Conservation (phyloP, 192 early-diverging fungal species). For the Backusella morwellensis region DNA sequence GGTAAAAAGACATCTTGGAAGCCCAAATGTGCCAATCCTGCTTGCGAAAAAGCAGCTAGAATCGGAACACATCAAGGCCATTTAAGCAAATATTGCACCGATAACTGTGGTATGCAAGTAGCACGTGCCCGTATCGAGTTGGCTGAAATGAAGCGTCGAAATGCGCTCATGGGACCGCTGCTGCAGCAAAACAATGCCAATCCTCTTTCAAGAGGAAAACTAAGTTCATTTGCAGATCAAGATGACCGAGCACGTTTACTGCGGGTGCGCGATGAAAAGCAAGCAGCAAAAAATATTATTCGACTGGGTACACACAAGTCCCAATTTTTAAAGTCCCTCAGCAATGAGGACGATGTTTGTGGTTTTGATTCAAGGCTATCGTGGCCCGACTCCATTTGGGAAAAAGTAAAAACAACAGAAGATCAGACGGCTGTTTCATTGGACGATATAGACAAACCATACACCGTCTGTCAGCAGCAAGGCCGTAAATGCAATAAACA, state of each 20-base stretch:
- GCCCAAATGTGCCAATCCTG: slow-evolving; percentile 40
- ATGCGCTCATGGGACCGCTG: not conserved
- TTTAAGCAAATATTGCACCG: slow-evolving; percentile 49
- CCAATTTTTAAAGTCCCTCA: slow-evolving; percentile 13
- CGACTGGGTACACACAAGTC: slow-evolving; percentile 1
- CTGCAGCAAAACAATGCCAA: slow-evolving; percentile 10
- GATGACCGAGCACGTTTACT: slow-evolving; percentile 44
- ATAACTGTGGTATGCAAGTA: slow-evolving; percentile 46
- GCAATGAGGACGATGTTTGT: slow-evolving; percentile 32
- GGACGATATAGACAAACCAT: not conserved
- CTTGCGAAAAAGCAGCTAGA: slow-evolving; percentile 40
- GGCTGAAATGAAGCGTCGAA: slow-evolving; percentile 32
- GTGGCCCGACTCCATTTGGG: slow-evolving; percentile 38
- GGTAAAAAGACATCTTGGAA: slow-evolving; percentile 44
- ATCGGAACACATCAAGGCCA: slow-evolving; percentile 19
- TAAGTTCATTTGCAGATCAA: slow-evolving; percentile 40
- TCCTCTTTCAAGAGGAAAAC: slow-evolving; percentile 31
- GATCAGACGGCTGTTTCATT: slow-evolving; percentile 6
- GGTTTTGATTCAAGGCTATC: slow-evolving; percentile 48
- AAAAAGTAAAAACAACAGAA: slow-evolving; percentile 15
- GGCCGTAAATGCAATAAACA: slow-evolving; percentile 44
- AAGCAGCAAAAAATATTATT: slow-evolving; percentile 12
- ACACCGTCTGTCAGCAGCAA: slow-evolving; percentile 34
- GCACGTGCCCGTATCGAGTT: slow-evolving; percentile 39
- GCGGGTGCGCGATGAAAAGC: slow-evolving; percentile 36